Base-by-base conservation (phyloP, 306 rosid genomes). In the Inga leiocalycina region DNA sequence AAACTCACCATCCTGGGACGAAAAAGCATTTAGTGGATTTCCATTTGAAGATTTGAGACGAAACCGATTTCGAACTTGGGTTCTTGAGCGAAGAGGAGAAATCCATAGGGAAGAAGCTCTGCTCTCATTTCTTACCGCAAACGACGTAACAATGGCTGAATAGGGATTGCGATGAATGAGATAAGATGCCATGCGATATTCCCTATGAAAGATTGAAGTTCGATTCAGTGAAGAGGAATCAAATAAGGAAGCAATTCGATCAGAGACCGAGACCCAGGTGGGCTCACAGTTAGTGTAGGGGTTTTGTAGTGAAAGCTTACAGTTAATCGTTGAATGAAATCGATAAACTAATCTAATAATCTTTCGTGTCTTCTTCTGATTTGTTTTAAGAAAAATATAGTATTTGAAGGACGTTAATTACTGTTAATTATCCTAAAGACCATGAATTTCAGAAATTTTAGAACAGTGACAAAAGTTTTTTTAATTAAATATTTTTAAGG, bases 41-140 rank as follows among this genome's bases (percentile, higher is more conserved):
- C 93, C 97, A 91, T 95, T 93, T 83, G 97, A 92, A 69, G 95
- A 92, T 82, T 86, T 93, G 65, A 95, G 93, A 88, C 82, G 89
- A 77, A 92, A 91, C 76, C 79, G 89, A 44, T 82, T 82, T 68
- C 87, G 80, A 34, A 87, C 84, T 2, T 14, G 64, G 45, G 66
- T 89, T 89, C 84, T 77, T 2, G 69, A 79, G 20, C 64, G 81
- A 87, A 84, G 76, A 69, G 82, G 91, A 76, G 90, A 84, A 68
- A 80, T 75, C 91, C 91, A 84, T 17, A 51, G 2, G 15, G 74
- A 69, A 12, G 83, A 88, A 73, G 80, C 81, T n/a, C 61, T 34
- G 49, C 79, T 87, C 78, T 88, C 84, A 79, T 89, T 89, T 79
- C 84, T 88, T 51, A 81, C 74, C 41, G 87, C 89, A 82, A 78